phyloP scores from a whole-genome alignment of 2,329 filamentous ascomycete species.

The Colletotrichum sp. region DNA sequence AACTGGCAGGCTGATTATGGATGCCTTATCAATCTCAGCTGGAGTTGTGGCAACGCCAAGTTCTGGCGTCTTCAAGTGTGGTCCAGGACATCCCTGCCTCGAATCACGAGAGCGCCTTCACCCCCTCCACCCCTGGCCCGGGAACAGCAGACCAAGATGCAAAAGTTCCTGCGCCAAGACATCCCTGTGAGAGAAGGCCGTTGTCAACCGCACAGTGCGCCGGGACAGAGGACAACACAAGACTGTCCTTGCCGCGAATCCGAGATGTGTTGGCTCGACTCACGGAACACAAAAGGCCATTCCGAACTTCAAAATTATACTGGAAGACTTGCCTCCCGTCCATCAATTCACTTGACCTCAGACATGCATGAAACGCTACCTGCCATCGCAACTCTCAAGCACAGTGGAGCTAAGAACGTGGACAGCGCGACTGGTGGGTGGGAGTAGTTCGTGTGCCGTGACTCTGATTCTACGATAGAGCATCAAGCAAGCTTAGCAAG shows the following conservation, averaged over 20 bases:
- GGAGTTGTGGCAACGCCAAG: neutral
- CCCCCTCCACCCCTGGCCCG: neutral
- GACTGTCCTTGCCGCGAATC: accelerated
- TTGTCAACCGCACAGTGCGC: neutral
- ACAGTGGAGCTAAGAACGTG: neutral
- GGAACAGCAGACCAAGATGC: neutral
- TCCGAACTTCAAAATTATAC: neutral
- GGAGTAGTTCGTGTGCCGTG: accelerated
- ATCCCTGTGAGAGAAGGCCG: neutral
- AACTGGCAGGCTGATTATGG: neutral
- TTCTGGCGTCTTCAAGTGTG: neutral
- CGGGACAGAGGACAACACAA: neutral
- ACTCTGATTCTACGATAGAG: neutral
- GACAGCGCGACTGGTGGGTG: too few relatives aligned
- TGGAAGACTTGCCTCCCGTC: neutral
- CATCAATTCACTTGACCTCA: accelerated
- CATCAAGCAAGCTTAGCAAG: neutral
- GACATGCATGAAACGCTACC: neutral
- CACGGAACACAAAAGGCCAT: neutral
- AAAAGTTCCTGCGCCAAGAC: neutral
- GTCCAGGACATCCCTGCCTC: neutral
- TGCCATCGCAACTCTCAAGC: neutral
- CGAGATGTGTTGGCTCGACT: neutral
- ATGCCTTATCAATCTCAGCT: neutral
- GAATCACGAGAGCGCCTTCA: neutral